These are phyloP conservation scores for Annulohypoxylon maeteangense DNA, from an alignment of 495 filamentous ascomycete species.

Conservation along the genomic window DNA sequence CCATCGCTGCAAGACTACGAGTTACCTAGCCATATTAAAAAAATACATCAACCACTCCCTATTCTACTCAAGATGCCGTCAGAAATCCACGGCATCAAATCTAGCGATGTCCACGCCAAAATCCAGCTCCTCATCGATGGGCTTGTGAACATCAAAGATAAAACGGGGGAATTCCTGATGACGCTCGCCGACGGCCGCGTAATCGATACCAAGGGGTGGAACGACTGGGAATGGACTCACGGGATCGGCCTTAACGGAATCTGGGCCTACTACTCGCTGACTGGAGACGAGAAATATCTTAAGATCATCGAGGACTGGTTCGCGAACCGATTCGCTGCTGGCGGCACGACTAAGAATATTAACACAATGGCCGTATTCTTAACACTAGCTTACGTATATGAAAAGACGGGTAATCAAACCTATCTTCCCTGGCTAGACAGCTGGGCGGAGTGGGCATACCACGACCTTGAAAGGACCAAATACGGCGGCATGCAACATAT, in stretches of 20 bases:
- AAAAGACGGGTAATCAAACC: slow-evolving; percentile 67
- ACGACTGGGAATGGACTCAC: slow-evolving; percentile 85
- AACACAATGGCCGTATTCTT: slow-evolving; percentile 82
- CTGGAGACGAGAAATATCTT: slow-evolving; percentile 61
- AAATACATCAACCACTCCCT: background rate
- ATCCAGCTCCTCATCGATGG: slow-evolving; percentile 72
- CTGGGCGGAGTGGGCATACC: slow-evolving; percentile 82
- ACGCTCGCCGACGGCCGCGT: slow-evolving; percentile 73
- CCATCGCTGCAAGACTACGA: background rate
- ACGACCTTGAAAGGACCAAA: slow-evolving; percentile 73
- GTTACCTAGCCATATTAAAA: background rate
- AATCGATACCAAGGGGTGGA: slow-evolving; percentile 83
- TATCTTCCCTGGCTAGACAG: slow-evolving; percentile 76
- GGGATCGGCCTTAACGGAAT: slow-evolving; percentile 81
- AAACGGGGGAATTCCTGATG: slow-evolving; percentile 73
- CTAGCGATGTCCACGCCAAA: slow-evolving; percentile 61
- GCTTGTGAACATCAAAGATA: slow-evolving; percentile 76
- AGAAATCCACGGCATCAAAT: slow-evolving; percentile 52
- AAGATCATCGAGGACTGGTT: slow-evolving; percentile 76
- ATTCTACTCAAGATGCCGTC: slow-evolving; percentile 50
- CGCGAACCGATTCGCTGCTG: slow-evolving; percentile 67
- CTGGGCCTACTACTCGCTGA: slow-evolving; percentile 78
- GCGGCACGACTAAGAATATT: slow-evolving; percentile 81
- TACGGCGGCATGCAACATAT: slow-evolving; percentile 80
- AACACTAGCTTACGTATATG: slow-evolving; percentile 76